Percentiles rank a stretch among this genome's conserved stretches.
Evolutionary conservation across 1,284 basidiomycete species (phyloP).

Genomic region (Tilletia caries): DNA sequence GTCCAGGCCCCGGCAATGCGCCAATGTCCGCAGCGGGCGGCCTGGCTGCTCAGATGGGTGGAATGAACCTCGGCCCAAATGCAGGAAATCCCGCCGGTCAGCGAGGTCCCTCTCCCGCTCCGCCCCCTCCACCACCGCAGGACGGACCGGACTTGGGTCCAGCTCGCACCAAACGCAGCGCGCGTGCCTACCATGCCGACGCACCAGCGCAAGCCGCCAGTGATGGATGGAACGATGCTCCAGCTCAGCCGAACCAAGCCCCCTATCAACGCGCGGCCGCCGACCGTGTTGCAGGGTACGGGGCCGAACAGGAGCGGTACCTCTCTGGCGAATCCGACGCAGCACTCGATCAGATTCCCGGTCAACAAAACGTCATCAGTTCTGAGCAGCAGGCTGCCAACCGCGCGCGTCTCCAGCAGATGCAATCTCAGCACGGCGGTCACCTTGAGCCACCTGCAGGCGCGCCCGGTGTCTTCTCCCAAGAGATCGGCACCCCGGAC

Average conservation of each 20-base stretch:
- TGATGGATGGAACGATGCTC: constrained; percentile 44
- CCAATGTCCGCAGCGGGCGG: neutral
- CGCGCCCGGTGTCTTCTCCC: constrained; percentile 16
- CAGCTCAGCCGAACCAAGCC: constrained; percentile 38
- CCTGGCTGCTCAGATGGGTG: constrained; percentile 32
- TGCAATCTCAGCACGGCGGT: constrained; percentile 16
- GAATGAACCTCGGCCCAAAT: constrained; percentile 23
- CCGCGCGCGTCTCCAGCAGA: constrained; percentile 27
- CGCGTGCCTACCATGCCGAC: constrained; percentile 52
- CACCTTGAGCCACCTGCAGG: constrained; percentile 27
- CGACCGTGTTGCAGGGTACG: constrained; percentile 35
- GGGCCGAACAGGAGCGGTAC: constrained; percentile 22
- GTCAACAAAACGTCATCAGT: constrained; percentile 46
- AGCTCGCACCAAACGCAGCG: constrained; percentile 45
- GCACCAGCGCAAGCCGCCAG: constrained; percentile 25
- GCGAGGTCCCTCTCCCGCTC: constrained; percentile 2
- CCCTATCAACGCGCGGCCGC: constrained; percentile 49
- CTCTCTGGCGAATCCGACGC: constrained; percentile 26
- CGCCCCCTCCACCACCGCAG: constrained; percentile 11
- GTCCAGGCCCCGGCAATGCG: constrained; percentile 9
- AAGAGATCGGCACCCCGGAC: neutral
- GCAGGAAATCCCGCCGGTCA: neutral
- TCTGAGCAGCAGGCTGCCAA: constrained; percentile 44
- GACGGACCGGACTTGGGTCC: constrained; percentile 25
- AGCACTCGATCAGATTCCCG: constrained; percentile 50